These are phyloP conservation scores for Cryptococcus sp. DNA, from an alignment of 1,284 basidiomycete species.

Conservation along the genomic window DNA sequence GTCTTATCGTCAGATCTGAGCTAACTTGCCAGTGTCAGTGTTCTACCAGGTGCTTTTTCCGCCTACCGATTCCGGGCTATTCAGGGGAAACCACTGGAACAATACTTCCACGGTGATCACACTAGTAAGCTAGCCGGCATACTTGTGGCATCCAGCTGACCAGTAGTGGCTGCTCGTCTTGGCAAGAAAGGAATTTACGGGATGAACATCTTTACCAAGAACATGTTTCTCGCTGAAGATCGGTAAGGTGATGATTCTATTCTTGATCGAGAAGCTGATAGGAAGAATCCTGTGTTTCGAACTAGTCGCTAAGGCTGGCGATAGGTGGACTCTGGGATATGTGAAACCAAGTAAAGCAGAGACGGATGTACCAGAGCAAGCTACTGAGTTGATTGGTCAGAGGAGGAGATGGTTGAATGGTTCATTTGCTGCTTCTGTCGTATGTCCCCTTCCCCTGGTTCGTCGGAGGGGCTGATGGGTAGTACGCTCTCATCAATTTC, in stretches of 20 bases:
- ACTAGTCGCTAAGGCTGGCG: slow-evolving; percentile 81
- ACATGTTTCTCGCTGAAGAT: slow-evolving; percentile 83
- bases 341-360: slow-evolving; percentile 95
- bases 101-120: slow-evolving; percentile 98
- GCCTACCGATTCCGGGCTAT: slow-evolving; percentile 91
- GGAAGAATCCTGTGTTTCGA: slow-evolving; percentile 85
- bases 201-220: slow-evolving; percentile 95
- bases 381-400: slow-evolving; percentile 88
- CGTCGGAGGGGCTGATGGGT: slow-evolving; percentile 1
- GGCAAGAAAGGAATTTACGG: slow-evolving; percentile 92
- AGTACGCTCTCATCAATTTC: slow-evolving; percentile 93
- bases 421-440: slow-evolving; percentile 91
- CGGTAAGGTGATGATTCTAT: slow-evolving; percentile 44
- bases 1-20: not conserved
- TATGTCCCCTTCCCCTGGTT: too few species aligned
- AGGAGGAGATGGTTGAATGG: slow-evolving; percentile 93
- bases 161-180: slow-evolving; percentile 72
- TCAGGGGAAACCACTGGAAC: slow-evolving; percentile 83
- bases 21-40: slow-evolving; percentile 58
- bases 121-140: slow-evolving; percentile 50
- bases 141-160: not conserved
- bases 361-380: slow-evolving; percentile 58
- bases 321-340: slow-evolving; percentile 85
- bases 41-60: slow-evolving; percentile 93
- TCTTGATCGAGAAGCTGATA: not conserved